Conservation (phyloP, 768 basidiomycete genomes). For the Gautieria morchelliformis region DNA sequence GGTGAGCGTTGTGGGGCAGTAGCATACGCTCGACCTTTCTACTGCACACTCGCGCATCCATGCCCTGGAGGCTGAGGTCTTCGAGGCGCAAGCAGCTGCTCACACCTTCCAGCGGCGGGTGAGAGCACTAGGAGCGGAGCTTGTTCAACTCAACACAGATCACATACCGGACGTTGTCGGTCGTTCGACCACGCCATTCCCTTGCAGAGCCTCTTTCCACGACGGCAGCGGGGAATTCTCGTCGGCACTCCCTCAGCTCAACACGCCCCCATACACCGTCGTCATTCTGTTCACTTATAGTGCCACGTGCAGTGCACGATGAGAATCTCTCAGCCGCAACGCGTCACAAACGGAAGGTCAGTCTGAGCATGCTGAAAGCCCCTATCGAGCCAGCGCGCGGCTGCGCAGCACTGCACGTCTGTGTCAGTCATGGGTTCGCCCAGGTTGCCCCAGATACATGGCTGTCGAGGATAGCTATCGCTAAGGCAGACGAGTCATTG, state of each 20-base stretch:
- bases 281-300: slow-evolving; percentile 18
- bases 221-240: slow-evolving; percentile 27
- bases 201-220: slow-evolving; percentile 33
- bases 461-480: slow-evolving; percentile 32
- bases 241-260: slow-evolving; percentile 15
- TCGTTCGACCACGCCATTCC: slow-evolving; percentile 34
- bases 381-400: slow-evolving; percentile 75
- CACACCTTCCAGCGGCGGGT: slow-evolving; percentile 65
- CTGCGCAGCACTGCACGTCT: slow-evolving; percentile 13
- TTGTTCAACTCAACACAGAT: slow-evolving; percentile 36
- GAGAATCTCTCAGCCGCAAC: slow-evolving; percentile 65
- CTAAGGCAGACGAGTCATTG: slow-evolving; percentile 17
- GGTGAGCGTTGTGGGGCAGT: slow-evolving; percentile 57
- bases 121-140: slow-evolving; percentile 54
- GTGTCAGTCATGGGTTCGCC: slow-evolving; percentile 30
- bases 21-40: slow-evolving; percentile 74
- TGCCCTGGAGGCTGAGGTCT: slow-evolving; percentile 70
- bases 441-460: slow-evolving; percentile 23
- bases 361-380: slow-evolving; percentile 83
- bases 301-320: slow-evolving; percentile 53
- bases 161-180: slow-evolving; percentile 11
- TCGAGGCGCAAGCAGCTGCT: slow-evolving; percentile 56
- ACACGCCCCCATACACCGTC: slow-evolving; percentile 21
- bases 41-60: slow-evolving; percentile 72
- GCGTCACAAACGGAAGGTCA: slow-evolving; percentile 72